Evolutionary conservation across 257 asterid genomes (phyloP), one percentile per base, ranked within the genome.

Genomic region (Anisodus tanguticus): DNA sequence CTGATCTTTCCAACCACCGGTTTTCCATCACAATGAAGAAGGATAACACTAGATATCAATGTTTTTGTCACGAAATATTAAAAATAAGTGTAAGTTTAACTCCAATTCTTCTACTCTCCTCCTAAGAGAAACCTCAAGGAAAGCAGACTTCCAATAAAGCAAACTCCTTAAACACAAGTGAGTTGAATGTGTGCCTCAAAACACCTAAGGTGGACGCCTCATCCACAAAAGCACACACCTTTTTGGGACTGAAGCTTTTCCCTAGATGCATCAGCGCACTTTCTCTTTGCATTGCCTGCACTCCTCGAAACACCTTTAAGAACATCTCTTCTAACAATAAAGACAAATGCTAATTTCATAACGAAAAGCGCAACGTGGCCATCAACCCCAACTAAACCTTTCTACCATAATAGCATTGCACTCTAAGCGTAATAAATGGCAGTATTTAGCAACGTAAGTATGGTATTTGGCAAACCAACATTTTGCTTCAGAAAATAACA

Each of bases 391-490:
- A 57, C 62, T 57, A 57, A 57, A 57, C 62, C 8, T 57, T 57
- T 57, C 62, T 57, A 57, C 19, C 22, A 15, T 57, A 57, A 57
- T 57, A 57, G 19, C 58, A 53, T 11, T 53, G 16, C 57, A 53
- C 57, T 53, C 4, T 53, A 49, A 49, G 54, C 54, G 3, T 49
- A 54, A 54, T 12, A 9, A 54, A 54, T 5, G 16, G 19, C 62
- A 57, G 62, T 57, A 57, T 15, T 57, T 57, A 57, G 19, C 62
- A 57, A 57, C 19, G 16, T 57, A 57, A 11, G 39, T n/a, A 66
- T 26, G 45, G 16, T 31, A 31, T 66, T 67, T 5, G 74, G 49
- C 74, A 67, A 67, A 67, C 74, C 74, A 67, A 67, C 16, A 67
- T 31, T 66, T 5, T 66, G 47, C 74, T 67, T 67, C 74, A 67